phyloP scores from a whole-genome alignment of 2,329 filamentous ascomycete genomes.

The Talaromyces sp. region DNA sequence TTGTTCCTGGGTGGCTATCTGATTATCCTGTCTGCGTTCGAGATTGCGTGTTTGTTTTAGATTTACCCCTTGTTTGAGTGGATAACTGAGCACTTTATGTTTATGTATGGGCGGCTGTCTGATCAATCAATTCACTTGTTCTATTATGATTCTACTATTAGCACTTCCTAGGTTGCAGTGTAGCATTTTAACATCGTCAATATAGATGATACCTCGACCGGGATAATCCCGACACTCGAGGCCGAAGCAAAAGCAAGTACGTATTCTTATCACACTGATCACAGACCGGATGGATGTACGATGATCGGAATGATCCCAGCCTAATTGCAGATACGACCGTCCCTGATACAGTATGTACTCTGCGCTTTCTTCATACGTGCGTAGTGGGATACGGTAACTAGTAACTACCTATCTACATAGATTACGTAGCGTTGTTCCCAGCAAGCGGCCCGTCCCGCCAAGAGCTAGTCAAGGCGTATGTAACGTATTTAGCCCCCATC shows the following conservation, averaged over 20 bases:
- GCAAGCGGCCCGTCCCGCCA: slow-evolving; percentile 21
- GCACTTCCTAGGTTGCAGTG: neutral
- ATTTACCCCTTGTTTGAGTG: slow-evolving; percentile 27
- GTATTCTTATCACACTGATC: neutral
- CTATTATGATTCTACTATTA: neutral
- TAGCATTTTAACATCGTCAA: neutral
- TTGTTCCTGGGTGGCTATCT: slow-evolving; percentile 29
- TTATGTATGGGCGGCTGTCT: slow-evolving; percentile 41
- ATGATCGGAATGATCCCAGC: neutral
- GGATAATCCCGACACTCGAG: neutral
- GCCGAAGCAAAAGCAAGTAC: neutral
- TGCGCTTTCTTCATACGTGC: neutral
- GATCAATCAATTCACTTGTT: slow-evolving; percentile 31
- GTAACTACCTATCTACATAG: neutral
- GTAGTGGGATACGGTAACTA: neutral
- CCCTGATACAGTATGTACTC: neutral
- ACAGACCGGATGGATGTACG: neutral
- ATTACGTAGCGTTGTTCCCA: slow-evolving; percentile 12
- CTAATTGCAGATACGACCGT: neutral
- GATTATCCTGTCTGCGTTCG: slow-evolving; percentile 18
- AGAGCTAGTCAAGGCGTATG: neutral
- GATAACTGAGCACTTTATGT: slow-evolving; percentile 30
- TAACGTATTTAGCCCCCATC: neutral
- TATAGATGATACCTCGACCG: neutral
- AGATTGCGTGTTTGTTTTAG: slow-evolving; percentile 17